These are phyloP conservation scores for Fusarium caatingaense DNA, from an alignment of 2,329 filamentous ascomycete species.

Conservation along the genomic window DNA sequence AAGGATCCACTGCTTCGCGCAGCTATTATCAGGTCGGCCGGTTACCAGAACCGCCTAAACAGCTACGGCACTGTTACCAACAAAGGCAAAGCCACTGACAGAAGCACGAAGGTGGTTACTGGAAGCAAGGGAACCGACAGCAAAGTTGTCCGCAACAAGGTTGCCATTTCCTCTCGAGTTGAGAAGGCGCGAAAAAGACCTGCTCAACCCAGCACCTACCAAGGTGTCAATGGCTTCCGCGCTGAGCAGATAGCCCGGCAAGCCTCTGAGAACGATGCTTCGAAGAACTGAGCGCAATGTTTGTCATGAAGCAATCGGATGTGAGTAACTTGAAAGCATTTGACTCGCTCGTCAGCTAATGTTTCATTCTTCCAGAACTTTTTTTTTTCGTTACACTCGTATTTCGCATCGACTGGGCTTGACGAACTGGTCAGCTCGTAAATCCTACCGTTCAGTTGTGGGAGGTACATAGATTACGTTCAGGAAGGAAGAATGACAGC, in stretches of 20 bases:
- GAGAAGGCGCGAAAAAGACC: constrained; percentile 15
- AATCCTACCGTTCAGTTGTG: neutral
- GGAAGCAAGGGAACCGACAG: neutral
- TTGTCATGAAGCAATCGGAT: too few species aligned
- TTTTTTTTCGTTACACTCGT: neutral
- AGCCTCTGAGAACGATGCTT: neutral
- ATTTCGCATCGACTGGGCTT: neutral
- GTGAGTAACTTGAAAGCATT: neutral
- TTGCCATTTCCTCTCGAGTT: neutral
- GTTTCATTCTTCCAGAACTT: neutral
- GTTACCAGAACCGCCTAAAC: constrained; percentile 30
- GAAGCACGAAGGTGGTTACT: neutral
- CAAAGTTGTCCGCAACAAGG: neutral
- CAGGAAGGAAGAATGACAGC: neutral
- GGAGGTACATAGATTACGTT: neutral
- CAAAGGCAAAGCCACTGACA: neutral
- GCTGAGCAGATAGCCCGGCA: constrained; percentile 12
- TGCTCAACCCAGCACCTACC: constrained; percentile 30
- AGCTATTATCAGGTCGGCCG: constrained; percentile 47
- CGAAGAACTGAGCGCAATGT: neutral
- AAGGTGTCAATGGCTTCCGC: constrained; percentile 46
- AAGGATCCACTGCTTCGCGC: constrained; percentile 47
- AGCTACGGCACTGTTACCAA: constrained; percentile 36
- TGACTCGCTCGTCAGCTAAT: neutral
- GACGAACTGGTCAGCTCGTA: neutral